Evolutionary conservation across 1,284 basidiomycete species (phyloP), one percentile per base, ranked within the genome.

Genomic region (Tilletia setariae): DNA sequence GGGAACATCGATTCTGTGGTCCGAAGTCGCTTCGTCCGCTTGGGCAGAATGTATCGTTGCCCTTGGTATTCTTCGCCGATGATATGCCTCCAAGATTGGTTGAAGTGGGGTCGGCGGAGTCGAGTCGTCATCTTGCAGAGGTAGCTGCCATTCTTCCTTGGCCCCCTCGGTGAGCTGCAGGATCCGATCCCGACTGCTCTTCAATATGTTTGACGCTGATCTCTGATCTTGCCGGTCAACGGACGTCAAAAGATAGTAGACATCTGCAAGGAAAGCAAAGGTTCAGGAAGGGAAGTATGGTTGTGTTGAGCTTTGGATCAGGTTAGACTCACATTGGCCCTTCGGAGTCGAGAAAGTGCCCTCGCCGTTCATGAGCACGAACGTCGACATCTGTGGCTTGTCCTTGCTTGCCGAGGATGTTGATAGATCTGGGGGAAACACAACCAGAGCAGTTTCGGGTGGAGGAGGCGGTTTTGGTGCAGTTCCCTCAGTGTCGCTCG

Each of bases 281-380:
- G 62, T 25, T 7, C 9, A 21, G n/a, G n/a, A n/a, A 28, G 53
- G 21, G 21, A 59, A 40, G 35, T 40, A n/a, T n/a, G n/a, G n/a
- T n/a, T n/a, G n/a, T n/a, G n/a, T n/a, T n/a, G n/a, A n/a, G n/a
- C n/a, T n/a, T n/a, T n/a, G n/a, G n/a, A n/a, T n/a, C 23, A 25
- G 23, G 51, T 30, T 30, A 63, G n/a, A 72, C 71, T 72, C 65
- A 69, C 71, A 79, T 46, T 79, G 75, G 2, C 89, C 91, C 66
- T 87, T 85, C 0, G 95, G 95, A 67, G 92, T 88, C 8, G 91
- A 90, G 83, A 94, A 88, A 0, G 91, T 93, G 9, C 89, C 90
- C 78, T 91, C 89, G 7, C 94, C 95, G 49, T 90, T 90, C 64
- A 92, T 77, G 6, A 81, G 69, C 2, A 77, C 76, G 6, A 89